These are phyloP conservation scores for Solanum ossicruentum DNA, from an alignment of 257 asterid species.

Conservation along the genomic window DNA sequence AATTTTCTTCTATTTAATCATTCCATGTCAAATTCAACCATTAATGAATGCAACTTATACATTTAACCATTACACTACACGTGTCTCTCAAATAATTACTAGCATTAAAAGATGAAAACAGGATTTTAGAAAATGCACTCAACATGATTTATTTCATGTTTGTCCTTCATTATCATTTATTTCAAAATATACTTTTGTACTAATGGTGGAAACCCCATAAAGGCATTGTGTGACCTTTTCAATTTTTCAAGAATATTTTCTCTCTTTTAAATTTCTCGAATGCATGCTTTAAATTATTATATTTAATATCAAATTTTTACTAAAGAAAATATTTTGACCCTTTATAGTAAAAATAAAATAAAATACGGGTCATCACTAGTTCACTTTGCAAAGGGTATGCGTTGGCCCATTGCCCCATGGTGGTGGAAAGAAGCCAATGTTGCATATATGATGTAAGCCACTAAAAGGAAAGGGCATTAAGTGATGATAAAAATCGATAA, in stretches of 20 bases:
- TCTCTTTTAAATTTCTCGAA: neutral
- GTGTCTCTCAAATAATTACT: neutral
- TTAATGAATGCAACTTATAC: neutral
- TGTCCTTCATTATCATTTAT: neutral
- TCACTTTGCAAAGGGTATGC: neutral
- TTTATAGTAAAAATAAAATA: neutral
- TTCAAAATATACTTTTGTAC: neutral
- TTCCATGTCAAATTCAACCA: neutral
- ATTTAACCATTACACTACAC: neutral
- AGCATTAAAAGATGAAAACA: neutral
- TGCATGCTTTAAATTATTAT: neutral
- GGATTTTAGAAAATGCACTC: neutral
- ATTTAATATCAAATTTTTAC: neutral
- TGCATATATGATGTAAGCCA: conserved; percentile 45
- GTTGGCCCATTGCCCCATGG: neutral
- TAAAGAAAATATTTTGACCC: neutral
- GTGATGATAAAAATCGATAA: conserved; percentile 21
- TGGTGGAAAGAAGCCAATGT: neutral
- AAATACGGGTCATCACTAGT: neutral
- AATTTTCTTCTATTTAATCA: neutral
- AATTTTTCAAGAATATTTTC: neutral
- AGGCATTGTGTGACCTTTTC: neutral
- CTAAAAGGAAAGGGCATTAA: neutral
- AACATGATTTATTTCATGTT: neutral
- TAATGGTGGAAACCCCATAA: neutral